Evolutionary conservation across 345 rosid species (phyloP).

Genomic region (Firmiana major): DNA sequence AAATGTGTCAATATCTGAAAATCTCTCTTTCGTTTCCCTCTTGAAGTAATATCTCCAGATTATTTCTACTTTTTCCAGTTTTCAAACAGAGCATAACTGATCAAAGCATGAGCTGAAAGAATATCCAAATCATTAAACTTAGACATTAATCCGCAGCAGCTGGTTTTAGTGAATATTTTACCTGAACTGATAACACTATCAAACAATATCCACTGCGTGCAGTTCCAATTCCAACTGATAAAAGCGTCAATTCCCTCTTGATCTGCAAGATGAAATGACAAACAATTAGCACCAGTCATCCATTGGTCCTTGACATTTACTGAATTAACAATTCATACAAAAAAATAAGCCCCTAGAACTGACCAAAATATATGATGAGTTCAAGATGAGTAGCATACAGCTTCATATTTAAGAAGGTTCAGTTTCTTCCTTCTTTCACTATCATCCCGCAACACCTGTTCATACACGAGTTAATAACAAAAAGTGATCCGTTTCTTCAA

Average conservation of each 20-base stretch:
- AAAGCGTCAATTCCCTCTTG: constrained; percentile 69
- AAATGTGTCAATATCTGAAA: not conserved
- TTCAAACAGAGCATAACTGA: not conserved
- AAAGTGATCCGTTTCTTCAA: not conserved
- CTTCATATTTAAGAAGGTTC: constrained; percentile 83
- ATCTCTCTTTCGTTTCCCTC: not conserved
- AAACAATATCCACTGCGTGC: constrained; percentile 82
- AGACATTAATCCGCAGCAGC: not conserved
- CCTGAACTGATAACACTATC: constrained; percentile 66
- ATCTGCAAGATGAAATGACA: constrained; percentile 41
- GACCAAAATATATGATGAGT: constrained; percentile 30
- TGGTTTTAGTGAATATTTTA: constrained; percentile 25
- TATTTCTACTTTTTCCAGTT: not conserved
- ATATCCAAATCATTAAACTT: not conserved
- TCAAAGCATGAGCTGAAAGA: not conserved
- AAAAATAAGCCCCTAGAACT: constrained; percentile 6
- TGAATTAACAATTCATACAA: not conserved
- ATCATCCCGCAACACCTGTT: constrained; percentile 69
- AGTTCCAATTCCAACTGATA: constrained; percentile 77
- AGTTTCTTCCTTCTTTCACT: constrained; percentile 81
- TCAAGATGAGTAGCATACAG: constrained; percentile 56
- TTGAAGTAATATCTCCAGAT: not conserved
- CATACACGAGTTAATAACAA: constrained; percentile 19
- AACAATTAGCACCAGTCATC: constrained; percentile 14
- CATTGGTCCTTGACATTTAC: not conserved